Evolutionary conservation across 1,284 basidiomycete species (phyloP).

Genomic region (Mycosarcoma maydis): DNA sequence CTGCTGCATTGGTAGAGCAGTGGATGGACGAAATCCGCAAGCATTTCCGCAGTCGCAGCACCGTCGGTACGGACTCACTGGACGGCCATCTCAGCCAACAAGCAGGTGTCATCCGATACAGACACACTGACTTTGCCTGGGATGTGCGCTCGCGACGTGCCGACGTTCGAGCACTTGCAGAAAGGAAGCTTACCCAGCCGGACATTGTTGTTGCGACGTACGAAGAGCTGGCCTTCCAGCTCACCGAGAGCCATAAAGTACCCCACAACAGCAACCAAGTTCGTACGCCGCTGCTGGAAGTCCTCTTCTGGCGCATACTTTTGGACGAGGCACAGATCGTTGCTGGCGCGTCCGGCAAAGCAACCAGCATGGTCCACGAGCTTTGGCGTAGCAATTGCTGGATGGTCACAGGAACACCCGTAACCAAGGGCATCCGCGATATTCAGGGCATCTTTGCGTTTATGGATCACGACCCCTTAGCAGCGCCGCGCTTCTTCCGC

Average conservation of each 20-base stretch:
- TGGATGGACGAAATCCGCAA: constrained; percentile 53
- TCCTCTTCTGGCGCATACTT: constrained; percentile 48
- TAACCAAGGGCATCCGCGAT: constrained; percentile 46
- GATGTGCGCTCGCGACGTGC: constrained; percentile 5
- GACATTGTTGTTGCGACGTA: constrained; percentile 55
- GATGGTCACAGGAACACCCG: constrained; percentile 52
- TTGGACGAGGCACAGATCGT: constrained; percentile 55
- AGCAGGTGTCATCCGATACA: constrained; percentile 35
- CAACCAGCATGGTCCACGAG: constrained; percentile 47
- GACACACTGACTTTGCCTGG: constrained; percentile 37
- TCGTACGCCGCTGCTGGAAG: constrained; percentile 47
- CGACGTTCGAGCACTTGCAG: constrained; percentile 20
- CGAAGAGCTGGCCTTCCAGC: constrained; percentile 46
- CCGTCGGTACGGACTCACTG: neutral
- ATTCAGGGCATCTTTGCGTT: constrained; percentile 50
- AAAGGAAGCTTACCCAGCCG: constrained; percentile 17
- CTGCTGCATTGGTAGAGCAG: constrained; percentile 48
- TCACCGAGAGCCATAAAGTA: constrained; percentile 31
- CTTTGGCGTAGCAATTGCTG: constrained; percentile 55
- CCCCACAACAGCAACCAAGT: constrained; percentile 12
- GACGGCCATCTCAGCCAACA: constrained; percentile 3
- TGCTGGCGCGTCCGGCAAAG: constrained; percentile 34
- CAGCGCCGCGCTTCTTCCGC: constrained; percentile 39
- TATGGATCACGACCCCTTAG: constrained; percentile 47
- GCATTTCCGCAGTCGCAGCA: constrained; percentile 43